Base-by-base conservation (phyloP, 2,329 filamentous ascomycete genomes). In the Calonectria pteridis region DNA sequence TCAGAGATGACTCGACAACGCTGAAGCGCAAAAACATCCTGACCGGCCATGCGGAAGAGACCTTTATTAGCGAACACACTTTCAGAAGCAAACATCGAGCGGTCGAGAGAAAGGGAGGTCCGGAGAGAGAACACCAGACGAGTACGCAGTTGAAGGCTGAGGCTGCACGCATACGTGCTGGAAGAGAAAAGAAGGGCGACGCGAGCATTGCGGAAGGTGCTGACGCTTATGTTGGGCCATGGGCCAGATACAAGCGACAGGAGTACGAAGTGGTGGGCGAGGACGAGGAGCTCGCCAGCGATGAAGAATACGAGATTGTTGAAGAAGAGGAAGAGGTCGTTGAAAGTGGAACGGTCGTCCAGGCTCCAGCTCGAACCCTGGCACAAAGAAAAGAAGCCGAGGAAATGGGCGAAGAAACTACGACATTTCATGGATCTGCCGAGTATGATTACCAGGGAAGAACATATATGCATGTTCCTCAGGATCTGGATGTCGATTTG, bases 401-500 rank as follows among this genome's bases (percentile, higher is more conserved):
- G 81, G 88, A 89, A 76, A 77, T 89, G 80, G 92, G 92, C 73
- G 91, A 91, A 31, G 97, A 99, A 86, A 97, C 93, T 67, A 95
- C 93, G 53, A 93, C 92, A 55, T 99, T 98, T 85, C 94, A 98
- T 81, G 97, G 96, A 75, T 90, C 90, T 50, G 89, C 94, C 82
- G 88, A 97, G 85, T 93, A 93, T 87, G 97, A 99, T 84, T 99
- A 99, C 86, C 94, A 97, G 83, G 97, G 97, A 62, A 90, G 97
- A 77, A 98, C 96, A 40, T 99, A 98, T 84, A 98, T 99, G 96
- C 97, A 99, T 85, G 90, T 98, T 58, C 97, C 97, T 4, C 95
- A 95, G 83, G 96, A 98, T 83, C 87, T 98, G 85, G 94, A 95
- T 81, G 88, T 98, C 83, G 94, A 98, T 82, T 88, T 99, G 79